Conservation (phyloP, 768 basidiomycete species). For the Pisolithus tinctorius region DNA sequence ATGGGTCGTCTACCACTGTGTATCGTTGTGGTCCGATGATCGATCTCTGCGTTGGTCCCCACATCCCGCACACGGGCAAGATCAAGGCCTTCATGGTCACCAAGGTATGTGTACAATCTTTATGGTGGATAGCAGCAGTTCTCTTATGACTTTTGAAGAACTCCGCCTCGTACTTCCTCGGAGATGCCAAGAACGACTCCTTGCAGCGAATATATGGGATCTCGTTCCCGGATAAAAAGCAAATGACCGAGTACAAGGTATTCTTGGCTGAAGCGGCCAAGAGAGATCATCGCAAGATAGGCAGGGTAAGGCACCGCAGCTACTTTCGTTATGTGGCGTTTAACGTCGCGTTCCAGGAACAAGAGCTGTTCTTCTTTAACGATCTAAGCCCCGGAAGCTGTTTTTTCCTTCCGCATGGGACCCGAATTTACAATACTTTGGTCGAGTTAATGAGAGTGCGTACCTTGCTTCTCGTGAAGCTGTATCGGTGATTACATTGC, state of each 20-base stretch:
- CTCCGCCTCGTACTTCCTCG: slow-evolving; percentile 97
- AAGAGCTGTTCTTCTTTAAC: slow-evolving; percentile 98
- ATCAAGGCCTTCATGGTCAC: slow-evolving; percentile 98
- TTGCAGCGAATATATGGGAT: slow-evolving; percentile 97
- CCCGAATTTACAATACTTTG: slow-evolving; percentile 92
- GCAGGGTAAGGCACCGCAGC: slow-evolving; percentile 43
- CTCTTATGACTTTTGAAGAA: slow-evolving; percentile 44
- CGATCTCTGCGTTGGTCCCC: slow-evolving; percentile 94
- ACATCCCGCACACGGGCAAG: slow-evolving; percentile 95
- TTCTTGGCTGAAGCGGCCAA: slow-evolving; percentile 98
- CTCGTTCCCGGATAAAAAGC: slow-evolving; percentile 97
- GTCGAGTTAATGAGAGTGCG: slow-evolving; percentile 85
- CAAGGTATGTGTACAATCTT: slow-evolving; percentile 49
- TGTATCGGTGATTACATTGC: slow-evolving; percentile 1
- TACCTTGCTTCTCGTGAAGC: slow-evolving; percentile 8
- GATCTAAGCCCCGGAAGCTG: slow-evolving; percentile 91
- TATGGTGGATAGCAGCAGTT: background rate
- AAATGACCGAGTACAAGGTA: slow-evolving; percentile 88
- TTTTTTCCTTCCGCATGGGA: slow-evolving; percentile 97
- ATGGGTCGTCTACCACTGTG: slow-evolving; percentile 94
- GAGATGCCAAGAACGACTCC: slow-evolving; percentile 87
- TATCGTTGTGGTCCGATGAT: slow-evolving; percentile 99
- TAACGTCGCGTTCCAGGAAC: slow-evolving; percentile 47
- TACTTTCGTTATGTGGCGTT: background rate
- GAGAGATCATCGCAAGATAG: slow-evolving; percentile 95